phyloP scores from a whole-genome alignment of 306 rosid species.

The Geum urbanum region DNA sequence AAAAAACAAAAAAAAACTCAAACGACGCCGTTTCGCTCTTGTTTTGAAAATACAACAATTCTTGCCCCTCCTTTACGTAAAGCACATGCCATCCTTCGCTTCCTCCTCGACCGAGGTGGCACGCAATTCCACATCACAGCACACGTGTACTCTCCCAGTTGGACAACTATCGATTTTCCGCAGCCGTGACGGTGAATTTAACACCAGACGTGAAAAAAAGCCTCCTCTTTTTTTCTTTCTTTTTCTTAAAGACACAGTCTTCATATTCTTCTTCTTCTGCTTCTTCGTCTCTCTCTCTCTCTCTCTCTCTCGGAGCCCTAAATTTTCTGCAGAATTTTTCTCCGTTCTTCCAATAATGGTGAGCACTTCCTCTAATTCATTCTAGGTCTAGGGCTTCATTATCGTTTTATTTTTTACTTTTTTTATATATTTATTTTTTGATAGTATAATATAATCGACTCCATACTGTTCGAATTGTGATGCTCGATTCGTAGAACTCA shows the following conservation, averaged over 20 bases:
- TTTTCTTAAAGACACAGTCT: not conserved
- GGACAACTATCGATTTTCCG: not conserved
- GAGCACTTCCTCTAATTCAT: constrained; percentile 10
- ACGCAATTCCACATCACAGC: not conserved
- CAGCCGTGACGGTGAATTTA: constrained; percentile 26
- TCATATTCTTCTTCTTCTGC: constrained; percentile 3
- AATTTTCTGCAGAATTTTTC: constrained; percentile 28
- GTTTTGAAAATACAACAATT: not conserved
- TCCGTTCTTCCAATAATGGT: constrained; percentile 24
- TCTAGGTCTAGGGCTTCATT: not conserved
- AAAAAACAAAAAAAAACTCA: no score
- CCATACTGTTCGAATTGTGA: not conserved
- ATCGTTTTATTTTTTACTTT: not conserved
- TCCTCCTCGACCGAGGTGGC: constrained; percentile 23
- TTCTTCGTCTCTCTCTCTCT: not conserved
- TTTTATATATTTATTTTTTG: not conserved
- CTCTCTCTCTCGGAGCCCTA: constrained; percentile 27
- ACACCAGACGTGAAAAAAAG: not conserved
- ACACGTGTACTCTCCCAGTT: constrained; percentile 2
- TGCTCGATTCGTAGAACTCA: not conserved
- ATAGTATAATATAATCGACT: not conserved
- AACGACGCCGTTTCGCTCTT: not conserved
- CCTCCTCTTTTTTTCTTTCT: constrained; percentile 9
- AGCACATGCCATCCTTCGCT: not conserved
- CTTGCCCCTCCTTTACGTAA: constrained; percentile 13